Evolutionary conservation across 2,329 filamentous ascomycete species (phyloP).

Genomic region (Daldinia eschscholtzii): DNA sequence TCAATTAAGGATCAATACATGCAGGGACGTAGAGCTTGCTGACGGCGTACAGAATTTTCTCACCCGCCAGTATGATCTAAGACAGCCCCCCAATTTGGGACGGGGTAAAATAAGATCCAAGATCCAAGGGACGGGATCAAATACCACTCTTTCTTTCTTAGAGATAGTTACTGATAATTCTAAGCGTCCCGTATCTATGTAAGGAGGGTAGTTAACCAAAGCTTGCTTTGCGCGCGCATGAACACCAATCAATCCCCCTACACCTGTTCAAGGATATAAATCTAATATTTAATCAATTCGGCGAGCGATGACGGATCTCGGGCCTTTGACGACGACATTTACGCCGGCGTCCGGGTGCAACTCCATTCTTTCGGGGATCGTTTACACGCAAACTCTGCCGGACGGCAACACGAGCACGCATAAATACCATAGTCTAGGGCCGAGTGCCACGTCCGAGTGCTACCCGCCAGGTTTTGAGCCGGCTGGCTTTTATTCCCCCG

Average conservation of each 20-base stretch:
- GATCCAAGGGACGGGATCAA: background rate
- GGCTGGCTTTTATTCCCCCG: slow-evolving; percentile 25
- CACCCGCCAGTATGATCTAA: background rate
- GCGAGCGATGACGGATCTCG: slow-evolving; percentile 19
- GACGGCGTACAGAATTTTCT: background rate
- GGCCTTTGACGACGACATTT: slow-evolving; percentile 30
- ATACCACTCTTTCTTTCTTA: background rate
- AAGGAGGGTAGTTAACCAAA: too few species aligned
- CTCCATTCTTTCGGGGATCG: slow-evolving; percentile 21
- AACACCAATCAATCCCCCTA: background rate
- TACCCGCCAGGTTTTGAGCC: slow-evolving; percentile 22
- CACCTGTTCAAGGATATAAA: background rate
- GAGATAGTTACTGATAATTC: background rate
- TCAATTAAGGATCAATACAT: slow-evolving; percentile 1
- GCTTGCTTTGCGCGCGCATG: background rate
- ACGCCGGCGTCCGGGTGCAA: slow-evolving; percentile 23
- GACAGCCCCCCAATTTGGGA: background rate
- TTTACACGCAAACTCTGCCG: slow-evolving; percentile 22
- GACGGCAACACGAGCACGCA: slow-evolving; percentile 26
- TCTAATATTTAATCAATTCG: background rate
- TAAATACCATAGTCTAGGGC: slow-evolving; percentile 31
- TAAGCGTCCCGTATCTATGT: background rate
- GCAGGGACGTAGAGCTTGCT: background rate
- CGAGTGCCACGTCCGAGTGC: slow-evolving; percentile 25
- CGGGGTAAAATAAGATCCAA: background rate